Conservation (phyloP, 495 filamentous ascomycete genomes). For the Aspergillus panamensis region DNA sequence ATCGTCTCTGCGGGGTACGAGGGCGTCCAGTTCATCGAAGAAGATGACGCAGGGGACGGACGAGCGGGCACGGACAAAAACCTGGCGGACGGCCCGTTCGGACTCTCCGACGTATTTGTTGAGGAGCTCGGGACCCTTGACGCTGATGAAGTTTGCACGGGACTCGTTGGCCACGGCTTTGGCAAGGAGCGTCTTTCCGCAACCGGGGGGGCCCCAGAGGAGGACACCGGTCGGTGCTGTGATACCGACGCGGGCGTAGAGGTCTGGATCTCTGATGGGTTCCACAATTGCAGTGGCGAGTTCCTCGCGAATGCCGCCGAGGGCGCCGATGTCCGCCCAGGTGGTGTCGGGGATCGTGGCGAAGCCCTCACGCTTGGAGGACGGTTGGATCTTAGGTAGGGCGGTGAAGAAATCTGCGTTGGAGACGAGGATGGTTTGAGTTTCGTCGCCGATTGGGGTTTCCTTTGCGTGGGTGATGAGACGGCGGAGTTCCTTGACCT, state of each 20-base stretch:
- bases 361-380: constrained; percentile 93
- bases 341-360: constrained; percentile 96
- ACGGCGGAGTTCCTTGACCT: constrained; percentile 49
- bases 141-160: constrained; percentile 94
- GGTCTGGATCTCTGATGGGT: constrained; percentile 80
- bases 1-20: constrained; percentile 82
- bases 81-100: constrained; percentile 86
- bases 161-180: constrained; percentile 96
- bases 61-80: constrained; percentile 83
- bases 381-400: constrained; percentile 83
- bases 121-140: constrained; percentile 90
- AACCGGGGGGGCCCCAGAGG: constrained; percentile 95
- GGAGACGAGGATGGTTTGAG: constrained; percentile 46
- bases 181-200: constrained; percentile 93
- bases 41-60: constrained; percentile 92
- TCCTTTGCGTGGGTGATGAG: constrained; percentile 54
- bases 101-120: constrained; percentile 97
- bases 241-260: constrained; percentile 78
- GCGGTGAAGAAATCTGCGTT: constrained; percentile 71
- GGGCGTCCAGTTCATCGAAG: constrained; percentile 94
- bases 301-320: constrained; percentile 73
- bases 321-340: constrained; percentile 88
- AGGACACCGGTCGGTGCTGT: constrained; percentile 86
- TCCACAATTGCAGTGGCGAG: constrained; percentile 86
- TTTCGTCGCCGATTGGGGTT: constrained; percentile 42